Base-by-base conservation (phyloP, 257 asterid genomes). In the Primulina tabacum region DNA sequence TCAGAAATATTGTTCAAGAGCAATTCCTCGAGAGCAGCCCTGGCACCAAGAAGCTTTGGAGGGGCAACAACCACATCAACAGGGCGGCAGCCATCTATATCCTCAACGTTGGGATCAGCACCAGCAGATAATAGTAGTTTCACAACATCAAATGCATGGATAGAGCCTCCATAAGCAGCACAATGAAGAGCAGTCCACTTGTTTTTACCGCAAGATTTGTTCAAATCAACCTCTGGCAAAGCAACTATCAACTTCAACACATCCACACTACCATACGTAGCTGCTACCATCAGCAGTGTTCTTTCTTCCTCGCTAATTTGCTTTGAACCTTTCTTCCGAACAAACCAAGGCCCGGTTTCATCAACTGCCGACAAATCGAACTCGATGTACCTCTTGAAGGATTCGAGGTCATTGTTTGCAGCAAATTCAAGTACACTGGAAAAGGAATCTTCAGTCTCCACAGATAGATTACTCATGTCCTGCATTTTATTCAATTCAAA, bases 161-260 rank as follows among this genome's bases (percentile, higher is more conserved):
- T 75, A 52, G 96, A 85, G 28, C 96, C 97, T 64, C 97, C 88
- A 21, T 82, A 87, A 8, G 96, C 81, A 35, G 99, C 99, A 86
- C 95, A 90, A 65, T 93, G 99, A 58, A 93, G 96, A n/a, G 96
- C 97, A 35, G 97, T 91, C 82, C 87, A 81, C 76, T 87, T 89
- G 50, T 89, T 82, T 10, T 72, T 84, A 12, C 99, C 96, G 73
- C 96, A 89, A 6, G 76, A n/a, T 60, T 82, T 85, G 68, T 93
- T 91, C 80, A 93, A 80, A 55, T 93, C 96, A 71, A 93, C 90
- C 65, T 89, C 95, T 0, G 96, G 96, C n/a, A 80, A 73, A 64
- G 96, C 84, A n/a, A 89, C 86, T 55, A 93, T 83, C 72, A 93
- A 74, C 83, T 85, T 87, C 75, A 91, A 61, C 50, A 91, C 96